Percentiles rank a stretch among this genome's conserved stretches.
Evolutionary conservation across 805 yeast genomes (phyloP).

Genomic region (Saturnispora zaruensis): DNA sequence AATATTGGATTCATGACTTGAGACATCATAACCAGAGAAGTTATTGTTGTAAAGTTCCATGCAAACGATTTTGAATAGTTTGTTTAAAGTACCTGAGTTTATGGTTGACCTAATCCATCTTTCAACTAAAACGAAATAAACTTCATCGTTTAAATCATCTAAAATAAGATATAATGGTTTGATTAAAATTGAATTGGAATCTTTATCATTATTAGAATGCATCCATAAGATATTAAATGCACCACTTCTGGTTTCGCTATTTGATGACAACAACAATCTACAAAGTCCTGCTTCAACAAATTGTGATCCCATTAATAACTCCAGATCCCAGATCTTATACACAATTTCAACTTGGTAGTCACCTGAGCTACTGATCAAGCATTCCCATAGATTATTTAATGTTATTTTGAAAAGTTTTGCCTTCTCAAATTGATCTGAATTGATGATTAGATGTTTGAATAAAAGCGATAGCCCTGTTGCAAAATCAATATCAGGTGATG

Average conservation of each 20-base stretch:
- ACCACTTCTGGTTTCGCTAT: constrained; percentile 35
- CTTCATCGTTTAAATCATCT: constrained; percentile 49
- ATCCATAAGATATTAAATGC: constrained; percentile 68
- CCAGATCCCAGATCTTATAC: constrained; percentile 53
- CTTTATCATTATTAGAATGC: constrained; percentile 48
- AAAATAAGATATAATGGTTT: constrained; percentile 61
- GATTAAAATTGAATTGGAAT: constrained; percentile 39
- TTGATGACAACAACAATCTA: constrained; percentile 38
- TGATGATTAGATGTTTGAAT: constrained; percentile 29
- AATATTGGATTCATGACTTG: neutral
- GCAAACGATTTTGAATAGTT: constrained; percentile 50
- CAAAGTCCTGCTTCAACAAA: constrained; percentile 70
- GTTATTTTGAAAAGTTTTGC: constrained; percentile 34
- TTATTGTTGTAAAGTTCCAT: constrained; percentile 40
- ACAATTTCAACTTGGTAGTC: constrained; percentile 64
- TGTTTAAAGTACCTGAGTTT: constrained; percentile 47
- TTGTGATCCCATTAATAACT: constrained; percentile 40
- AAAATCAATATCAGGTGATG: constrained; percentile 20
- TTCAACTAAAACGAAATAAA: constrained; percentile 34
- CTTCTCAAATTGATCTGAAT: constrained; percentile 28
- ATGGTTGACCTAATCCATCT: constrained; percentile 42
- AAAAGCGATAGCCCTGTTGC: constrained; percentile 39
- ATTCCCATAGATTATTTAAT: constrained; percentile 45
- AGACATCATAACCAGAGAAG: constrained; percentile 18
- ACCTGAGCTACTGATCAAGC: constrained; percentile 42